These are phyloP conservation scores for Dendrobium catenatum DNA, from an alignment of 106 monocot species.

Conservation along the genomic window DNA sequence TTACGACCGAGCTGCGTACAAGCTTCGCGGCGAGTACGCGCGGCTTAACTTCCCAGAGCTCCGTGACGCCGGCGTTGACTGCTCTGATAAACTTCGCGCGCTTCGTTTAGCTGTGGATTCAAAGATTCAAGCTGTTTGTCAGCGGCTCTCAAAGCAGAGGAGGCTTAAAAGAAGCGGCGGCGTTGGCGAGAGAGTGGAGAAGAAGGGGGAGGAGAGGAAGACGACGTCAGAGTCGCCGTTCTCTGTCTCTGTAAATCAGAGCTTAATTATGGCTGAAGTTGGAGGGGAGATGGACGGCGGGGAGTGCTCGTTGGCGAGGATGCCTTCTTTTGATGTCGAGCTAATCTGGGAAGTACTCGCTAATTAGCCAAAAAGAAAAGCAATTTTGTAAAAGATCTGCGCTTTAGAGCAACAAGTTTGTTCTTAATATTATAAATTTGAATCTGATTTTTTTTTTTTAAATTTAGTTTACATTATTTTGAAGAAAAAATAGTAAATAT, in stretches of 20 bases:
- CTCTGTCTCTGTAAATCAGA: slow-evolving; percentile 9
- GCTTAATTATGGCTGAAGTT: neutral
- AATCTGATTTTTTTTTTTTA: no score
- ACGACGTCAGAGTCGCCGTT: slow-evolving; percentile 12
- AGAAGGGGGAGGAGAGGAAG: neutral
- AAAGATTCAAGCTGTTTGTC: slow-evolving; percentile 75
- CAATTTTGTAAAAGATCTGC: no score
- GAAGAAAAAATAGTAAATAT: no score
- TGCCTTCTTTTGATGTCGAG: slow-evolving; percentile 82
- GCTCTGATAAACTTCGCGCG: slow-evolving; percentile 26
- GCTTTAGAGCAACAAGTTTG: no score
- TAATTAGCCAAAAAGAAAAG: neutral
- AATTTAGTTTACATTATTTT: no score
- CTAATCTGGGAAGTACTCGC: slow-evolving; percentile 71
- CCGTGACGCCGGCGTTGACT: slow-evolving; percentile 11
- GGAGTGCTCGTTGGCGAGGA: slow-evolving; percentile 38
- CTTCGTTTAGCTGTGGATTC: slow-evolving; percentile 59
- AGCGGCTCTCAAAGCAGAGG: slow-evolving; percentile 29
- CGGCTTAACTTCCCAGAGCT: slow-evolving; percentile 71
- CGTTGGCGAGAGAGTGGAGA: neutral
- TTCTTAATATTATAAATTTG: no score
- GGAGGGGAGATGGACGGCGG: slow-evolving; percentile 19
- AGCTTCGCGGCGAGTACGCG: slow-evolving; percentile 81
- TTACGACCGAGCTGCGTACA: slow-evolving; percentile 80
- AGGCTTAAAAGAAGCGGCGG: neutral